Evolutionary conservation across 108 stramenopile species (phyloP).

Genomic region (Bacterosira constricta): DNA sequence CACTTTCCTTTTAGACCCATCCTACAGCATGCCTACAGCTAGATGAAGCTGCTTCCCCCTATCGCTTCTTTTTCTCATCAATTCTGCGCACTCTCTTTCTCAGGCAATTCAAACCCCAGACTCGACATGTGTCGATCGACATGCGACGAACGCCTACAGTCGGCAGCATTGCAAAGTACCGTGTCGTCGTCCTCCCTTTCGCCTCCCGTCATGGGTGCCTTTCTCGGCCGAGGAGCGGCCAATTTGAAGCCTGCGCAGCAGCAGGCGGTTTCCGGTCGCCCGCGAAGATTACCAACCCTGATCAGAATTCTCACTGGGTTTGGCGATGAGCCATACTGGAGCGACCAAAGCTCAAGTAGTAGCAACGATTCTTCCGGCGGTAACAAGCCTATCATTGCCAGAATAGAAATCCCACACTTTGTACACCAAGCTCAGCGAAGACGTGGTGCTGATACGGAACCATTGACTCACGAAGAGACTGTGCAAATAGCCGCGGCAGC

Average conservation of each 20-base stretch:
- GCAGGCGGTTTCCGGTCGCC: conserved; percentile 11
- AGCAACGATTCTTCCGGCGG: not conserved
- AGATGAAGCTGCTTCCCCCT: not conserved
- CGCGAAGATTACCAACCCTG: conserved; percentile 39
- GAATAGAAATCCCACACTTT: conserved; percentile 22
- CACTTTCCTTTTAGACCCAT: not conserved
- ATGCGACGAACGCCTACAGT: conserved; percentile 27
- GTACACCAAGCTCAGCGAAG: conserved; percentile 2
- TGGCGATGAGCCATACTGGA: conserved; percentile 34
- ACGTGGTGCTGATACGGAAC: not conserved
- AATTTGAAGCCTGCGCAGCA: conserved; percentile 3
- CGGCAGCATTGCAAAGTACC: conserved; percentile 16
- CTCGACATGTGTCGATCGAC: conserved; percentile 7
- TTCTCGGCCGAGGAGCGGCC: conserved; percentile 1
- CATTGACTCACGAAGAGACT: conserved; percentile 19
- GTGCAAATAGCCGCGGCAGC: conserved; percentile 40
- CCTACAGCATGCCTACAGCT: too few species aligned
- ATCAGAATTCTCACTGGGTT: conserved; percentile 54
- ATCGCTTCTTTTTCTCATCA: not conserved
- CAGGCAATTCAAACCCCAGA: conserved; percentile 1
- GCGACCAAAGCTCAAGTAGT: not conserved
- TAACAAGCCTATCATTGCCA: conserved; percentile 25
- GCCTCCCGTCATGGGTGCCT: not conserved
- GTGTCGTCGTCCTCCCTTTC: conserved; percentile 11
- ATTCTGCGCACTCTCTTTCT: not conserved